Percentiles rank a stretch among this genome's conserved stretches.
Evolutionary conservation across 139 green algal genomes (phyloP).

Genomic region (Tetradesmus lagerheimii): DNA sequence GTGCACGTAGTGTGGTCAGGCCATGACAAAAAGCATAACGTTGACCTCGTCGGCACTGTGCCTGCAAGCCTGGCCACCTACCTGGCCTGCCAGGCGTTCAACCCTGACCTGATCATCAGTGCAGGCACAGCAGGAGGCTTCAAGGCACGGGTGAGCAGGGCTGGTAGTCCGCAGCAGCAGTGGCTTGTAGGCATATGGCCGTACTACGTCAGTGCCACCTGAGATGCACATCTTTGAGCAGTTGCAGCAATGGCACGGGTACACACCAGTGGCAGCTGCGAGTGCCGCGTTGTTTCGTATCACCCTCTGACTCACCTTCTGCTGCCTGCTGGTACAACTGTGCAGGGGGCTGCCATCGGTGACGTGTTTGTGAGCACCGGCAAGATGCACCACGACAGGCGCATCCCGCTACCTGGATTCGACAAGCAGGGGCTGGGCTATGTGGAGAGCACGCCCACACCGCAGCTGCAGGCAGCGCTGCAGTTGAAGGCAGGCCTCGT

Average conservation of each 20-base stretch:
- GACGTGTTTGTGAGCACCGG: slow-evolving; percentile 90
- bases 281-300: too few species aligned
- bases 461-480: slow-evolving; percentile 63
- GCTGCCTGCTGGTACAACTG: not conserved
- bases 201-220: too few species aligned
- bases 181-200: not conserved
- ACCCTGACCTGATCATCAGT: slow-evolving; percentile 95
- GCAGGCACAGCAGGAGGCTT: slow-evolving; percentile 96
- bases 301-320: not conserved
- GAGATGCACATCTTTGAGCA: too few species aligned
- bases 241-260: too few species aligned
- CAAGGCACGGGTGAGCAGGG: slow-evolving; percentile 66
- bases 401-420: slow-evolving; percentile 90
- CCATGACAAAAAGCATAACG: slow-evolving; percentile 69
- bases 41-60: slow-evolving; percentile 94
- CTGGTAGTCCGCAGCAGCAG: too few species aligned
- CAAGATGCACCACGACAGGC: slow-evolving; percentile 93
- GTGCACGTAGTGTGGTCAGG: slow-evolving; percentile 89
- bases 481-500: slow-evolving; percentile 80
- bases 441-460: slow-evolving; percentile 58
- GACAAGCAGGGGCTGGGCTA: slow-evolving; percentile 72
- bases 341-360: slow-evolving; percentile 88
- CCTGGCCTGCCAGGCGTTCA: slow-evolving; percentile 80
- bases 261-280: too few species aligned
- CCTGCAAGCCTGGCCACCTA: slow-evolving; percentile 90